Evolutionary conservation across 768 basidiomycete species (phyloP), one percentile per base, ranked within the genome.

Genomic region (Suillus ampliporus): DNA sequence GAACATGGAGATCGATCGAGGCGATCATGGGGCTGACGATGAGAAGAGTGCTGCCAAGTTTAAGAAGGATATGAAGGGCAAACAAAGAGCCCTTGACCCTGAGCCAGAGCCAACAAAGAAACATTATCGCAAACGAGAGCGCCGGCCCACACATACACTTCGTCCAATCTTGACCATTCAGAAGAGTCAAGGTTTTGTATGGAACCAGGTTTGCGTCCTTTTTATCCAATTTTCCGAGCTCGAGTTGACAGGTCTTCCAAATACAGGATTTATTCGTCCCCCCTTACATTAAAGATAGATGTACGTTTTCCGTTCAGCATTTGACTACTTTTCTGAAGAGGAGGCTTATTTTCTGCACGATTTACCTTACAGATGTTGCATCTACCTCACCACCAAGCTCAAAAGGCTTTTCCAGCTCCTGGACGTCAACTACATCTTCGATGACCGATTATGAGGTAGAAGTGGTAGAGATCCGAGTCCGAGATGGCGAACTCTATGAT

Each of bases 201-300:
- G 92, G 92, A 94, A 94, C 69, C 92, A 94, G 83, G 92, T 91
- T 58, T 53, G 87, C 76, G n/a, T 57, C 21, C 26, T 19, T 47
- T n/a, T 44, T 57, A 5, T 40, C 47, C 10, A n/a, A 26, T 14
- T 60, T 57, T 38, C 11, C 8, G 26, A 28, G 6, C 40, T 17
- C 11, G 9, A 57, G n/a, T 60, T 54, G 64, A 57, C 40, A 15
- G 7, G 0, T 11, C 21, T n/a, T 28, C 9, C 34, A 51, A 60
- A 17, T 26, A n/a, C 58, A 94, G 92, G 92, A 94, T 67, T 82
- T 94, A 21, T 94, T 94, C 67, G 88, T 94, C 17, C 92, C 92
- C 21, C 90, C 92, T 5, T 94, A 94, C 69, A 92, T 92, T 79
- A 94, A 94, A 76, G 92, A 94, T 72, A 80, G 92, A 85, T 94